phyloP scores from a whole-genome alignment of 2,329 filamentous ascomycete species.

The Botrytis elliptica region DNA sequence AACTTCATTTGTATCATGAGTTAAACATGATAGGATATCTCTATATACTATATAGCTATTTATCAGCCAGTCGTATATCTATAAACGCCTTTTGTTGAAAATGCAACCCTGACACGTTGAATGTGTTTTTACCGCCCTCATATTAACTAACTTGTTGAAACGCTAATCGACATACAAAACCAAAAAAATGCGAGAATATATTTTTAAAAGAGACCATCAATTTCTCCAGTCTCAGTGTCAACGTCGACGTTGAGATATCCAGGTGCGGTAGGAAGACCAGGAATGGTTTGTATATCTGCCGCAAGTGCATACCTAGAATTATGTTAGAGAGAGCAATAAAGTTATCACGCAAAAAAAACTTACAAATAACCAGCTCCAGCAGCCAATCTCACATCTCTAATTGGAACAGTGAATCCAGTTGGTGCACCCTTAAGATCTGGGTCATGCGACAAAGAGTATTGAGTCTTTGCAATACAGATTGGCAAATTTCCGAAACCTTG shows the following conservation, averaged over 20 bases:
- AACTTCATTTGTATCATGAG: constrained; percentile 17
- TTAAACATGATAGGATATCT: constrained; percentile 21
- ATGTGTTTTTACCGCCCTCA: constrained; percentile 14
- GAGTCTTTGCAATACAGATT: constrained; percentile 97
- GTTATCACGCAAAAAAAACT: constrained; percentile 41
- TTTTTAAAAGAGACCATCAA: constrained; percentile 80
- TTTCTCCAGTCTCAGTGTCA: constrained; percentile 78
- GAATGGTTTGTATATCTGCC: constrained; percentile 97
- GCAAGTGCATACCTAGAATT: constrained; percentile 75
- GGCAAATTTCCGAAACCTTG: constrained; percentile 92
- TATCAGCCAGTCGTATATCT: constrained; percentile 5
- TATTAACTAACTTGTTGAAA: constrained; percentile 21
- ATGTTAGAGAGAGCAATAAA: constrained; percentile 39
- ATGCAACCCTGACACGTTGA: constrained; percentile 22
- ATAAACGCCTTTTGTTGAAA: constrained; percentile 23
- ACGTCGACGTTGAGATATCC: constrained; percentile 94
- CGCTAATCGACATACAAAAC: constrained; percentile 15
- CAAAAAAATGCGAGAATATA: neutral
- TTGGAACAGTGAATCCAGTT: constrained; percentile 89
- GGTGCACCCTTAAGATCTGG: constrained; percentile 92
- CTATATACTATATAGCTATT: neutral
- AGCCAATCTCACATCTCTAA: constrained; percentile 89
- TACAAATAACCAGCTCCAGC: constrained; percentile 90
- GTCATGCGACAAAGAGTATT: constrained; percentile 94
- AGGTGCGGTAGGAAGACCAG: constrained; percentile 88